These are phyloP conservation scores for Conticribra guillardii DNA, from an alignment of 108 stramenopile genomes.

Conservation along the genomic window DNA sequence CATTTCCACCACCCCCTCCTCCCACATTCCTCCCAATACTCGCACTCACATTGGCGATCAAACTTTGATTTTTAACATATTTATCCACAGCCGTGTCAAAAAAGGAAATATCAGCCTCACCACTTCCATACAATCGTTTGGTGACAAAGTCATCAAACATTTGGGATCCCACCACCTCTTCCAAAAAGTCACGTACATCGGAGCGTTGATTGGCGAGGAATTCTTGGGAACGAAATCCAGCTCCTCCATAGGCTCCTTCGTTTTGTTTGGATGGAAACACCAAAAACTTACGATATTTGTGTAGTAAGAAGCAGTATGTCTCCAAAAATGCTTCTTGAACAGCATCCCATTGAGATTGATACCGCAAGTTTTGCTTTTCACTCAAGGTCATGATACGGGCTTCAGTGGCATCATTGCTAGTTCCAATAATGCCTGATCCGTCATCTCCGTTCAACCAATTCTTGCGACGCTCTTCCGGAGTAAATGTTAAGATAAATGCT, in stretches of 20 bases:
- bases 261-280: constrained; percentile 87
- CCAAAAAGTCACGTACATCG: constrained; percentile 74
- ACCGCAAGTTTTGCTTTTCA: constrained; percentile 56
- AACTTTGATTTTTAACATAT: constrained; percentile 74
- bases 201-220: constrained; percentile 68
- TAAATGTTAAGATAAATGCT: constrained; percentile 80
- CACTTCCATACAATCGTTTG: constrained; percentile 83
- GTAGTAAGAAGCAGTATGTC: constrained; percentile 76
- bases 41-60: constrained; percentile 54
- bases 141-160: constrained; percentile 89
- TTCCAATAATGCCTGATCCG: constrained; percentile 32
- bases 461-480: constrained; percentile 77
- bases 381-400: constrained; percentile 56
- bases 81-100: constrained; percentile 82
- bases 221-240: constrained; percentile 76
- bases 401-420: too few relatives aligned
- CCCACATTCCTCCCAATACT: not conserved
- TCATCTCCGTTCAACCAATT: constrained; percentile 82
- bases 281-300: constrained; percentile 83
- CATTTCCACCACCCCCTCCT: constrained; percentile 7
- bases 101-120: constrained; percentile 82
- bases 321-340: constrained; percentile 87
- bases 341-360: constrained; percentile 81
- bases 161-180: constrained; percentile 76
- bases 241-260: constrained; percentile 76